Percentiles rank a stretch among this genome's conserved stretches.
Evolutionary conservation across 108 stramenopile species (phyloP).

Genomic region (Cyclotella sp.): DNA sequence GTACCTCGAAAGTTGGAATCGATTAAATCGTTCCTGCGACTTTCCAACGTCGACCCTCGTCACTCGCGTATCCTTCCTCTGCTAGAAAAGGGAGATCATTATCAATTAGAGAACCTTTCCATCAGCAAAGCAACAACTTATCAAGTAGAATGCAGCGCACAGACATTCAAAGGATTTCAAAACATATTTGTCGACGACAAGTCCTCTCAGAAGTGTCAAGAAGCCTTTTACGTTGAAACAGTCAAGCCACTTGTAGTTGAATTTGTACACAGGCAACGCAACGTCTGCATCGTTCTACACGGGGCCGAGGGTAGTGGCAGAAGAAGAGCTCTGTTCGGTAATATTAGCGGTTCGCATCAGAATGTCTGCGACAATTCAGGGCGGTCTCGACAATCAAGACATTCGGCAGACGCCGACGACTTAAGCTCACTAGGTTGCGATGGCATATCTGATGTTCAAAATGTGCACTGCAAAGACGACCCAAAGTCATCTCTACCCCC

Average conservation of each 20-base stretch:
- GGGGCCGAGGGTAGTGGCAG: slow-evolving; percentile 27
- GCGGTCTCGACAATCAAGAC: neutral
- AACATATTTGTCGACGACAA: slow-evolving; percentile 22
- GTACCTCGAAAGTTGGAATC: slow-evolving; percentile 10
- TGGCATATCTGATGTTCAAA: slow-evolving; percentile 23
- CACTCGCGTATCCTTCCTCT: slow-evolving; percentile 7
- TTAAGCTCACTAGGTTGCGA: slow-evolving; percentile 24
- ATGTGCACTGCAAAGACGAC: neutral
- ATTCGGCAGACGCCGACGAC: slow-evolving; percentile 5
- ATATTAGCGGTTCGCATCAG: neutral
- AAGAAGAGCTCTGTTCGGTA: slow-evolving; percentile 13
- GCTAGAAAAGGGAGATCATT: slow-evolving; percentile 5
- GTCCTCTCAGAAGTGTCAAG: neutral
- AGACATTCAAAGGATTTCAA: slow-evolving; percentile 26
- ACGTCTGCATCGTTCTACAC: slow-evolving; percentile 24
- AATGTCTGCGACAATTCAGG: neutral
- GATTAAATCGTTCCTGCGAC: slow-evolving; percentile 22
- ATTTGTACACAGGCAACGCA: slow-evolving; percentile 24
- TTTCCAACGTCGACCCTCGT: slow-evolving; percentile 8
- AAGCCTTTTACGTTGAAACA: slow-evolving; percentile 15
- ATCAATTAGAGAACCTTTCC: slow-evolving; percentile 9
- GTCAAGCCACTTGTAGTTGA: slow-evolving; percentile 22
- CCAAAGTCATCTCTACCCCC: slow-evolving; percentile 7
- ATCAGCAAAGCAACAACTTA: slow-evolving; percentile 19
- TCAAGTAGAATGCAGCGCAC: slow-evolving; percentile 25